Evolutionary conservation across 1,284 basidiomycete genomes (phyloP), one percentile per base, ranked within the genome.

Genomic region (Boletus subluridellus): DNA sequence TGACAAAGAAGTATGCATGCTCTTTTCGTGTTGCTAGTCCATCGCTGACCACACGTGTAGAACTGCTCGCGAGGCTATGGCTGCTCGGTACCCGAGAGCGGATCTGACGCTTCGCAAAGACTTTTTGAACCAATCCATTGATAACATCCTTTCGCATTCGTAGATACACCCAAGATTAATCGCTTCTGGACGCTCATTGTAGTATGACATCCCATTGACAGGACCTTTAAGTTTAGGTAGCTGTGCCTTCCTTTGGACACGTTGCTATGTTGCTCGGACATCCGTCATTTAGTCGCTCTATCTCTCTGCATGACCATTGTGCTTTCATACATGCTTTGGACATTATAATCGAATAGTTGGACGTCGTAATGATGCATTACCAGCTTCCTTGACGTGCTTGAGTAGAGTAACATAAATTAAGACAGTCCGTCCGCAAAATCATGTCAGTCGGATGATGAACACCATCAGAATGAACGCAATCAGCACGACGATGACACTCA

Each of bases 41-140:
- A 0, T 55, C 28, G 26, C 61, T 74, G 49, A 72, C 28, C 60
- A 42, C 45, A 15, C 28, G 0, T 61, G 45, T 63, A 93, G 92
- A 77, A 90, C 90, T 67, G 85, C 91, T 7, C 85, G 95, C 62
- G 93, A 95, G 67, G 92, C 92, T 9, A 88, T 97, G 46, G 85
- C 85, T 70, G 81, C 85, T 52, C 83, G 87, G 51, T 98, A 93
- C 87, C 94, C 94, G 24, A 91, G 89, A 73, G 95, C 95, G 57
- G 90, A 95, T 71, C 81, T 98, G 55, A 76, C 83, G 21, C 74
- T 78, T 54, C 83, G 86, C 67, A 87, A 90, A 79, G 84, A 91
- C 77, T 88, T 91, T 76, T 77, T 98, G 78, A 98, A 97, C 73
- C 83, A 88, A 67, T 87, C 91, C 63, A 96, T 97, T 67, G 94